phyloP scores from a whole-genome alignment of 495 filamentous ascomycete species.

The Aspergillus hancockii region DNA sequence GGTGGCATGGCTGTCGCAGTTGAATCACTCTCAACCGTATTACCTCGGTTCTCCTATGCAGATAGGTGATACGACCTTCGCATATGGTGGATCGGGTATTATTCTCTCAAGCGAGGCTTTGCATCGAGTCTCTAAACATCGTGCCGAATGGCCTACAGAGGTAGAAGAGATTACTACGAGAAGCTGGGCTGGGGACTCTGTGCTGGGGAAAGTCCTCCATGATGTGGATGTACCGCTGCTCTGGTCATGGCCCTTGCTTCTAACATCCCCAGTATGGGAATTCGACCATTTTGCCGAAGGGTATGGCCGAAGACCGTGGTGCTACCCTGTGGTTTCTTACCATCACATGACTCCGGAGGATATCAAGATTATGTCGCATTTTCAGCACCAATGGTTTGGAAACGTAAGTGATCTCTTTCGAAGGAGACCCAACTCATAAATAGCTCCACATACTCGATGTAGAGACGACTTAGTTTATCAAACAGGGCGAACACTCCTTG shows the following conservation, averaged over 20 bases:
- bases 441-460: too few species aligned
- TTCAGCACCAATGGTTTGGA: constrained; percentile 48
- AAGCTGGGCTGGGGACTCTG: constrained; percentile 40
- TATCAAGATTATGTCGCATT: constrained; percentile 43
- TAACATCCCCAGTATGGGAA: constrained; percentile 32
- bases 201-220: constrained; percentile 42
- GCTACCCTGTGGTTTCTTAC: constrained; percentile 49
- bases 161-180: constrained; percentile 31
- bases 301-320: constrained; percentile 47
- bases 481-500: constrained; percentile 24
- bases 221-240: constrained; percentile 34
- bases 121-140: constrained; percentile 23
- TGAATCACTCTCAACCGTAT: constrained; percentile 49
- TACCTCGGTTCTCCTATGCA: constrained; percentile 56
- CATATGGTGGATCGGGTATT: constrained; percentile 64
- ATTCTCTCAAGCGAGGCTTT: constrained; percentile 41
- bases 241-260: constrained; percentile 44
- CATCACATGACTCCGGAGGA: constrained; percentile 48
- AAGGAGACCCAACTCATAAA: too few species aligned
- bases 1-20: constrained; percentile 52
- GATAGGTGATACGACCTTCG: constrained; percentile 48
- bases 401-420: constrained; percentile 26
- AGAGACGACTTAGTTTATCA: not conserved
- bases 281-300: constrained; percentile 44
- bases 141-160: constrained; percentile 18